Evolutionary conservation across 2,329 filamentous ascomycete genomes (phyloP).

Genomic region (Penicillium sp.): DNA sequence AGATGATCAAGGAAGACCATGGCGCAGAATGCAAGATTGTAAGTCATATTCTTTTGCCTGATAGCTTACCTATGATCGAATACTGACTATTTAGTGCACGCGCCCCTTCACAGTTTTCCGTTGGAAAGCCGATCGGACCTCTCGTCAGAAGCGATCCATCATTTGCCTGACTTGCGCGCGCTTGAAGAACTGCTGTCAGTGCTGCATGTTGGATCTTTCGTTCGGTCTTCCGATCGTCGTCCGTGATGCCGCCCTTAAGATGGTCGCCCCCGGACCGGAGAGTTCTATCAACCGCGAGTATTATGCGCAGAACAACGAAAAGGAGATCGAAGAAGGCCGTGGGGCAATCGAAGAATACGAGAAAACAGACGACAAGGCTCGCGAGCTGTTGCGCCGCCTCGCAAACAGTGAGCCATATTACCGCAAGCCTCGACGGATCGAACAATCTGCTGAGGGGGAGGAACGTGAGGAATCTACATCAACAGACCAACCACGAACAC

Average conservation of each 20-base stretch:
- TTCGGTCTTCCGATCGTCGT: slow-evolving; percentile 94
- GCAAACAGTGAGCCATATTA: slow-evolving; percentile 95
- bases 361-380: slow-evolving; percentile 94
- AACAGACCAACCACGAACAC: slow-evolving; percentile 42
- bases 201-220: slow-evolving; percentile 95
- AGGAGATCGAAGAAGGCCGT: slow-evolving; percentile 86
- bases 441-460: slow-evolving; percentile 49
- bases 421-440: slow-evolving; percentile 75
- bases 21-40: slow-evolving; percentile 76
- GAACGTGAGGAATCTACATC: slow-evolving; percentile 38
- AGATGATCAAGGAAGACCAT: slow-evolving; percentile 98
- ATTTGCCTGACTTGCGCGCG: slow-evolving; percentile 96
- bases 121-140: slow-evolving; percentile 89
- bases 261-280: slow-evolving; percentile 89
- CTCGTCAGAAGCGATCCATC: slow-evolving; percentile 87
- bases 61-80: not conserved
- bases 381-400: slow-evolving; percentile 76
- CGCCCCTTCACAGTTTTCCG: slow-evolving; percentile 92
- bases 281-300: slow-evolving; percentile 95
- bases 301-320: slow-evolving; percentile 96
- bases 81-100: slow-evolving; percentile 58
- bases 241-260: slow-evolving; percentile 92
- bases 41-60: slow-evolving; percentile 13
- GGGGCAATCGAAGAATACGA: slow-evolving; percentile 86
- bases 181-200: slow-evolving; percentile 98